Percentiles rank a stretch among this genome's conserved stretches.
Conservation (phyloP, 768 basidiomycete genomes). For the Dentipellis fragilis region DNA sequence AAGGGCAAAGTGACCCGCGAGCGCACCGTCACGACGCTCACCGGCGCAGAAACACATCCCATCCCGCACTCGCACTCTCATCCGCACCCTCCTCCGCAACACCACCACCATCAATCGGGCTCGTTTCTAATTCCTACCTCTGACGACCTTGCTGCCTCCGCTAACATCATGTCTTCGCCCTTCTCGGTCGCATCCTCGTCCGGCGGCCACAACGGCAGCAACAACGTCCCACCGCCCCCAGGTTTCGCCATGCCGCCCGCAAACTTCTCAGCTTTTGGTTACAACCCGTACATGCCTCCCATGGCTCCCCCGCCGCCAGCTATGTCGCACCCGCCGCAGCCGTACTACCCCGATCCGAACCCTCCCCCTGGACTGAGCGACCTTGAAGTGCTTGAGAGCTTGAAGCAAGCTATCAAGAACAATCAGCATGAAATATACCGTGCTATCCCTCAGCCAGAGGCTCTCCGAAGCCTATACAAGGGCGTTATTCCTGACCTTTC, state of each 20-base stretch:
- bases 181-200: neutral
- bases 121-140: neutral
- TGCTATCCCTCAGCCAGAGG: conserved; percentile 53
- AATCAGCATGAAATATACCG: conserved; percentile 67
- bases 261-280: conserved; percentile 5
- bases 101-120: neutral
- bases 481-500: conserved; percentile 29
- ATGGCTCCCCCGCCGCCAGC: conserved; percentile 2
- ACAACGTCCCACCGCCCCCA: conserved; percentile 17
- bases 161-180: conserved; percentile 1
- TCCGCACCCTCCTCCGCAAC: too few species aligned
- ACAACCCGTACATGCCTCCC: conserved; percentile 8
- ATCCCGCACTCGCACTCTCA: neutral
- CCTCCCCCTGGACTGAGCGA: conserved; percentile 51
- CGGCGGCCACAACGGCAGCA: neutral
- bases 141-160: neutral
- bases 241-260: conserved; percentile 25
- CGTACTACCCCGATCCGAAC: conserved; percentile 7
- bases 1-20: conserved; percentile 49
- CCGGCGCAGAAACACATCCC: conserved; percentile 15
- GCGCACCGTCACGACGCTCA: conserved; percentile 60
- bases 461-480: conserved; percentile 54
- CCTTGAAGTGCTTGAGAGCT: conserved; percentile 64
- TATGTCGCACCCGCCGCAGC: conserved; percentile 5
- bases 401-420: conserved; percentile 62